Evolutionary conservation across 345 rosid genomes (phyloP), one percentile per base, ranked within the genome.

Genomic region (Chamaenerion angustifolium): DNA sequence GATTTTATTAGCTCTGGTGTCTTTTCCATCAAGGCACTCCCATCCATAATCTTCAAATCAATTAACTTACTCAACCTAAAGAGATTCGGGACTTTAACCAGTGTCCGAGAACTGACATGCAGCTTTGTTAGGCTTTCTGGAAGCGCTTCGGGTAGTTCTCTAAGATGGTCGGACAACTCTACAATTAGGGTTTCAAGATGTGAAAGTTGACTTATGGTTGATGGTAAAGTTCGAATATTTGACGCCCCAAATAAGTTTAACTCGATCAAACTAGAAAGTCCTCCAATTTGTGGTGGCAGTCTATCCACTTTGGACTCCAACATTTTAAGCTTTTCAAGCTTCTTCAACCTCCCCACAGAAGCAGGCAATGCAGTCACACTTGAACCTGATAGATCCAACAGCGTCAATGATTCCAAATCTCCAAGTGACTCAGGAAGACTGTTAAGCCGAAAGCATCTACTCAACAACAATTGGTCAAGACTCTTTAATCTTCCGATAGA

Each of bases 361-460:
- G 27, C 52, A 6, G 52, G 52, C 10, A 49, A 10, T 23, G 27
- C 40, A 12, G 6, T 15, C 9, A 56, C 49, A 8, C 37, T 40
- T 48, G 54, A 16, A 10, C 15, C 9, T 46, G 41, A 47, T 11
- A 48, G 31, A 41, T 48, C 14, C 42, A 57, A 49, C 19, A 47
- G 21, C 4, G 40, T 7, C 40, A 48, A 8, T 18, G 61, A 41
- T 21, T 6, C 35, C 11, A 48, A 16, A 40, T 57, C 13, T 37
- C 47, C 42, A 10, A 16, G 8, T 10, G 10, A 57, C 16, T 42
- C 17, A 1, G 48, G 47, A 23, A 57, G 47, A 10, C 21, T 15
- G 52, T 48, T 48, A 16, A 57, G 6, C 3, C 3, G 10, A 11
- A 3, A 11, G 37, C 61, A 57, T 3, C 40, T 7, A 0, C 3